phyloP scores from a whole-genome alignment of 345 rosid species.

The Excoecaria agallocha region DNA sequence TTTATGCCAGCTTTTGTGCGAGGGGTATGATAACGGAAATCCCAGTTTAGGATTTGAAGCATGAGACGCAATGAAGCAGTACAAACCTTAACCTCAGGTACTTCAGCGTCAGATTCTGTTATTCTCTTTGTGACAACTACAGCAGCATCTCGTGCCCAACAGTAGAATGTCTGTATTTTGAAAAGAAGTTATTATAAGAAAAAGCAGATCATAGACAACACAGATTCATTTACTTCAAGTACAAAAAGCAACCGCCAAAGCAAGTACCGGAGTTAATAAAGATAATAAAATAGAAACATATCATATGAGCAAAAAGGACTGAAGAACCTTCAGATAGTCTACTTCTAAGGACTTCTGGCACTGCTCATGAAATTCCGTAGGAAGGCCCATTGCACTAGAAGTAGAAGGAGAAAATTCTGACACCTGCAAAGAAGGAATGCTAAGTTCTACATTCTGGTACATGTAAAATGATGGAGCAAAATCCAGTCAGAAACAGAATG shows the following conservation, averaged over 20 bases:
- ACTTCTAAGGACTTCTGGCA: slow-evolving; percentile 78
- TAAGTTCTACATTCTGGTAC: slow-evolving; percentile 3
- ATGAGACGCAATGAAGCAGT: slow-evolving; percentile 77
- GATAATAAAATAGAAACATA: slow-evolving; percentile 12
- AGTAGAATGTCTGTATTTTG: slow-evolving; percentile 67
- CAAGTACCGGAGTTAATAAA: slow-evolving; percentile 3
- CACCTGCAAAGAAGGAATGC: slow-evolving; percentile 47
- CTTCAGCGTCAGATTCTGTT: slow-evolving; percentile 53
- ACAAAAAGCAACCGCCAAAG: slow-evolving; percentile 11
- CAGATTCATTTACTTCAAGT: slow-evolving; percentile 12
- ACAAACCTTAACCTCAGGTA: slow-evolving; percentile 86
- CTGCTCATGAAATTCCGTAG: slow-evolving; percentile 91
- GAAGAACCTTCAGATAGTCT: slow-evolving; percentile 72
- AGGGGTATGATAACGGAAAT: slow-evolving; percentile 51
- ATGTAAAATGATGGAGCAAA: slow-evolving; percentile 17
- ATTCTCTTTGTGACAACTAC: slow-evolving; percentile 64
- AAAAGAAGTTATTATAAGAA: slow-evolving; percentile 12
- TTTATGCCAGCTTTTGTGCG: slow-evolving; percentile 45
- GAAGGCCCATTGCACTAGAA: slow-evolving; percentile 94
- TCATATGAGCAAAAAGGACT: slow-evolving; percentile 21
- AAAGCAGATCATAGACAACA: slow-evolving; percentile 3
- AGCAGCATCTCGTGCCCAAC: slow-evolving; percentile 90
- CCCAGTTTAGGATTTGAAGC: slow-evolving; percentile 96
- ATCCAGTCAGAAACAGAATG: slow-evolving; percentile 15
- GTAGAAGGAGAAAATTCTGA: slow-evolving; percentile 97